phyloP scores from a whole-genome alignment of 768 basidiomycete genomes.

The Xerocomellus chrysenteron region DNA sequence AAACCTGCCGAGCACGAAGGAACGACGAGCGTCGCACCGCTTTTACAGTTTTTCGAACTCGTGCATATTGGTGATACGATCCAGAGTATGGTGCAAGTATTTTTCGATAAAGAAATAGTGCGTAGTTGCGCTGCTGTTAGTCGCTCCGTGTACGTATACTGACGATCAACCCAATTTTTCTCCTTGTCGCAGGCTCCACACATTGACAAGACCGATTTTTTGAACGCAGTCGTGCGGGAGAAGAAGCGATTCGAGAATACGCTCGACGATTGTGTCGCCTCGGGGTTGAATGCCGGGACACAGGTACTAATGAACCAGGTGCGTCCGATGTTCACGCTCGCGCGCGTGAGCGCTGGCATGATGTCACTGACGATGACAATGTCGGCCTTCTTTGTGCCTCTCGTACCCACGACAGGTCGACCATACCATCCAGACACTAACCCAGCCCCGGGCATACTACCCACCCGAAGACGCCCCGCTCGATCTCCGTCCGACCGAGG shows the following conservation, averaged over 20 bases:
- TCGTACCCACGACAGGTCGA: conserved; percentile 65
- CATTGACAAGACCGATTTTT: conserved; percentile 90
- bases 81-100: conserved; percentile 96
- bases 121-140: conserved; percentile 17
- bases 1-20: conserved; percentile 84
- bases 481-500: conserved; percentile 83
- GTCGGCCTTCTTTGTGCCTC: background rate
- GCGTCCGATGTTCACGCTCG: background rate
- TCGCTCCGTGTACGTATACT: background rate
- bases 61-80: conserved; percentile 98
- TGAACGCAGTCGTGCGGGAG: conserved; percentile 90
- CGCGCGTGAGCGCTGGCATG: background rate
- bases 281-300: conserved; percentile 91
- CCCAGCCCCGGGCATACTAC: conserved; percentile 85
- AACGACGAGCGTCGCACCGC: conserved; percentile 81
- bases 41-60: conserved; percentile 96
- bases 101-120: conserved; percentile 95
- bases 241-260: conserved; percentile 95
- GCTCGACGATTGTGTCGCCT: conserved; percentile 91
- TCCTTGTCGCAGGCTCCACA: conserved; percentile 58
- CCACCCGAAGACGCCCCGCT: conserved; percentile 77
- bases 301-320: conserved; percentile 96
- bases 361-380: background rate
- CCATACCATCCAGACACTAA: conserved; percentile 82
- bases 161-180: background rate